Base-by-base conservation (phyloP, 345 rosid species). In the Eucalyptus guilfoylei region DNA sequence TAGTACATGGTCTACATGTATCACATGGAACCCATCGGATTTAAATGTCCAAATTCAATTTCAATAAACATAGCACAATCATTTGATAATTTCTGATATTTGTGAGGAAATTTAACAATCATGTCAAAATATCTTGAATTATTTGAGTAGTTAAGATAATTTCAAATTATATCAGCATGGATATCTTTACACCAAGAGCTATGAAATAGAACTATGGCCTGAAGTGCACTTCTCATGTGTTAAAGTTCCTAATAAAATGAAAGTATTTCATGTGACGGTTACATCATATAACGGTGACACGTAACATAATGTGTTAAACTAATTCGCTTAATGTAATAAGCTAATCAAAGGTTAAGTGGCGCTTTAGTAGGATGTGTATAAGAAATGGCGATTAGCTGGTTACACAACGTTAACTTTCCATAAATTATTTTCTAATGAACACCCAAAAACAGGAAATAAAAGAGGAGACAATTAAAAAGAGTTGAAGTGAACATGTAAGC, bases 281-380 rank as follows among this genome's bases (percentile, higher is more conserved):
- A 64, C 10, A 64, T 64, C 10, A 7, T 64, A 21, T 64, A 0
- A 34, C 2, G 0, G 2, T 9, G 1, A 34, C 13, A 34, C 0
- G 4, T 16, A 34, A 17, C 2, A 10, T 0, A 17, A 34, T 69
- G 4, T 17, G 11, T 8, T 16, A 11, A 69, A 2, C 2, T 69
- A 4, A 34, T 34, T 21, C 6, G 5, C 72, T 30, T n/a, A 14
- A 60, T 64, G 40, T 14, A 64, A n/a, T 0, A 30, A 30, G 17
- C 10, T 64, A 30, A n/a, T 30, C 19, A 64, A 64, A 64, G 3
- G 11, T 64, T n/a, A 30, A 16, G 72, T 30, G 5, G 19, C 1
- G 11, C 37, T 64, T 64, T 6, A n/a, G 37, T 14, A 14, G 76
- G 37, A 64, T 64, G 76, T n/a, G 37, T 15, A 64, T 64, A 15